These are phyloP conservation scores for Ophiostoma sp. DNA, from an alignment of 2,329 filamentous ascomycete species.

Conservation along the genomic window DNA sequence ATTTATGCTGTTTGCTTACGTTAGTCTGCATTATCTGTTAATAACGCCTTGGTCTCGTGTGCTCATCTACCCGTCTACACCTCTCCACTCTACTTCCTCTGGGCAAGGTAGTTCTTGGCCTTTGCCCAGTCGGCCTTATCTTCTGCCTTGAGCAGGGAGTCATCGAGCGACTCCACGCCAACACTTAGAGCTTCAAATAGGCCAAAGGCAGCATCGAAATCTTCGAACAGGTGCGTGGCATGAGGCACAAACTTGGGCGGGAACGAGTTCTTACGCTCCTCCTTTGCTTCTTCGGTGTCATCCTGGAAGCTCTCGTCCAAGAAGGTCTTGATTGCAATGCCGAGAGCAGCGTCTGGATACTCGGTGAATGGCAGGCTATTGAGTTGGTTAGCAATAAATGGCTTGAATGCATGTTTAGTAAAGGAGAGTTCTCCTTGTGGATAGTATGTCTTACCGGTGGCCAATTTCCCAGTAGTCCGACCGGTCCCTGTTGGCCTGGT, in stretches of 20 bases:
- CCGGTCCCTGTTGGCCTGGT: slow-evolving; percentile 66
- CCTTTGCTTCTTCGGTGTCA: slow-evolving; percentile 42
- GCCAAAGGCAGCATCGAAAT: slow-evolving; percentile 51
- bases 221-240: slow-evolving; percentile 53
- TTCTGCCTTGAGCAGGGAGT: slow-evolving; percentile 41
- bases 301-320: slow-evolving; percentile 55
- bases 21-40: too few species aligned
- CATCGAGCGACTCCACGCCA: slow-evolving; percentile 51
- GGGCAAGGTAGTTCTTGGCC: slow-evolving; percentile 49
- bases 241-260: slow-evolving; percentile 52
- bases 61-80: background rate
- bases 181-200: slow-evolving; percentile 55
- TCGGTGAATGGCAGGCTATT: slow-evolving; percentile 27
- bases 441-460: slow-evolving; percentile 44
- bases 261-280: slow-evolving; percentile 45
- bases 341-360: slow-evolving; percentile 68
- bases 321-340: slow-evolving; percentile 74
- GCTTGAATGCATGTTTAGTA: slow-evolving; percentile 39
- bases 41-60: background rate
- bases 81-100: slow-evolving; percentile 1
- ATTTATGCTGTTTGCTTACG: too few species aligned
- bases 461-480: slow-evolving; percentile 63
- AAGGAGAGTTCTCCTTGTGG: background rate
- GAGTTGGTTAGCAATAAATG: background rate
- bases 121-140: slow-evolving; percentile 51